Percentiles rank a stretch among this genome's conserved stretches.
phyloP scores from a whole-genome alignment of 2,329 filamentous ascomycete species.

The Phyllosticta ampelicida region DNA sequence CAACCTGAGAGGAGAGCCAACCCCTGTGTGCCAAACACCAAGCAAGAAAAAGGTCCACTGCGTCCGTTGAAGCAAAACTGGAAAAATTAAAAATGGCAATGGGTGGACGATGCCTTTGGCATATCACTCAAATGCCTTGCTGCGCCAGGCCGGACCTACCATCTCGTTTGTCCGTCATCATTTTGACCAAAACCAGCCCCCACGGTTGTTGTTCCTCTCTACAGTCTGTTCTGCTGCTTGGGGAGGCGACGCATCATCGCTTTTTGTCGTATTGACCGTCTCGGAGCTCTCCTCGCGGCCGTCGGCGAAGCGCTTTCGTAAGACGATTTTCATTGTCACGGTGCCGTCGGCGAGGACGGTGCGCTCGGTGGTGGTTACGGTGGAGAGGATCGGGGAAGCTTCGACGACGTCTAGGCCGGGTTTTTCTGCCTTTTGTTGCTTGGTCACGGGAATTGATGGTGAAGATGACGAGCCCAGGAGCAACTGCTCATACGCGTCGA shows the following conservation, averaged over 20 bases:
- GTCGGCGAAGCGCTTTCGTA: conserved; percentile 50
- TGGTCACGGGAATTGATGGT: background rate
- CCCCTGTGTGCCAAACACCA: no score
- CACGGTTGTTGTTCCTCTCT: background rate
- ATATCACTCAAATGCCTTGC: background rate
- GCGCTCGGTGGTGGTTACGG: conserved; percentile 47
- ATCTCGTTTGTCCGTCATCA: background rate
- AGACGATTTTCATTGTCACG: conserved; percentile 44
- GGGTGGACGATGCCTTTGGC: background rate
- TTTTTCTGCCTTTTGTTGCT: conserved; percentile 15
- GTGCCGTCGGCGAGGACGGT: conserved; percentile 46
- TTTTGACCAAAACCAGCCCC: conserved; percentile 6
- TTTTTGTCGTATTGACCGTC: conserved; percentile 36
- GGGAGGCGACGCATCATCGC: background rate
- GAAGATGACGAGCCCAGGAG: conserved; percentile 14
- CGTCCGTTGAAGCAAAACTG: background rate
- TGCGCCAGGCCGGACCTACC: background rate
- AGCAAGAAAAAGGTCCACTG: no score
- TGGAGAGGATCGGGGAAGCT: conserved; percentile 36
- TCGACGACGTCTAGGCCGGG: conserved; percentile 17
- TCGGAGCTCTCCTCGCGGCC: conserved; percentile 49
- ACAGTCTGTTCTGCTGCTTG: background rate
- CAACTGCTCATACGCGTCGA: conserved; percentile 44
- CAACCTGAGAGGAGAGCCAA: no score
- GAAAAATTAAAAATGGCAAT: background rate